Base-by-base conservation (phyloP, 306 rosid species). In the Amphicarpaea edgeworthii region DNA sequence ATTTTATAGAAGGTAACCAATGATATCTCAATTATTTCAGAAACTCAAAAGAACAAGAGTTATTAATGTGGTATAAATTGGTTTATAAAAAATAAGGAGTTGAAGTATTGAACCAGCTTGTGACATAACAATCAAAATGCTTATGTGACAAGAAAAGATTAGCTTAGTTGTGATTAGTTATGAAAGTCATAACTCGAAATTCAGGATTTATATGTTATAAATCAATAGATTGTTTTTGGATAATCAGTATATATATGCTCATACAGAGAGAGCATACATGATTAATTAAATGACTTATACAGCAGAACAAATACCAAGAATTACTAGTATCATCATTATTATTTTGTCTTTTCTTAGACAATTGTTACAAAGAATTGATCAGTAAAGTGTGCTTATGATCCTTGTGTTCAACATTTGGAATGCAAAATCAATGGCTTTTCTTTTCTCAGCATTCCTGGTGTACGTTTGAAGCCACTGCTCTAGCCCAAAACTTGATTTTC, bases 401-500 rank as follows among this genome's bases (percentile, higher is more conserved):
- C 63, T 73, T 37, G 38, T 65, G 41, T 65, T 45, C 63, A 34
- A 57, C 70, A 77, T 40, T 64, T 66, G n/a, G 12, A 43, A 43
- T 62, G 45, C 26, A 37, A n/a, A n/a, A 43, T 77, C 8, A 60
- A 64, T 45, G 79, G 3, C 17, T 7, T n/a, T 24, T 62, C 17
- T 7, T n/a, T 24, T 62, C 34, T 85, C 71, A 87, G 42, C 91
- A 87, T 63, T 89, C 86, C 41, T 84, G 79, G 74, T 82, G 88
- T 26, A 91, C 87, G 54, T 92, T 89, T 23, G 96, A 86, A 17
- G 97, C 98, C 68, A 95, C 97, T 79, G 92, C 59, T 86, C 90
- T 87, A 54, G 97, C 98, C 98, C 98, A 95, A 76, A 87, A 90
- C 86, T 85, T 95, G 86, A 95, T 90, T 23, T 89, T 90, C 69